A percentile compares a stretch with the other conserved stretches of the same genome.
Evolutionary conservation across 228 moss, liverwort and hornwort species (phyloP).

Genomic region (Sphagnum fallax): DNA sequence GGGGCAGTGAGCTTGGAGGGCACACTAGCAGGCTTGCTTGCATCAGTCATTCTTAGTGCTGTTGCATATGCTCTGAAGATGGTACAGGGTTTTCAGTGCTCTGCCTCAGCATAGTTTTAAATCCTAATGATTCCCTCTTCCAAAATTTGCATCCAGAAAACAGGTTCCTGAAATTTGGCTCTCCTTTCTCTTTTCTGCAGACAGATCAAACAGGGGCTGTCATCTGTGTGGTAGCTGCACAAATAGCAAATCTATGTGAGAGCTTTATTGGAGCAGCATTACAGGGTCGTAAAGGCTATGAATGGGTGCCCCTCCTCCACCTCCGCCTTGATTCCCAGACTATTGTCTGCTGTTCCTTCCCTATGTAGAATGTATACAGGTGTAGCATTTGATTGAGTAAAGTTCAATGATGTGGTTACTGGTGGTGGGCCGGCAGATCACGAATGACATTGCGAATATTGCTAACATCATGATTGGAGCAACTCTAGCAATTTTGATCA

Average conservation of each 20-base stretch:
- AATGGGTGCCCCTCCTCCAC: slow-evolving; percentile 55
- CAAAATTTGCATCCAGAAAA: neutral
- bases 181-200: slow-evolving; percentile 28
- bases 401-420: too few species aligned
- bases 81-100: slow-evolving; percentile 9
- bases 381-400: too few species aligned
- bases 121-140: neutral
- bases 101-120: neutral
- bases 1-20: slow-evolving; percentile 55
- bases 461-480: slow-evolving; percentile 75
- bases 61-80: slow-evolving; percentile 25
- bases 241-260: slow-evolving; percentile 83
- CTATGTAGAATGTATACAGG: too few species aligned
- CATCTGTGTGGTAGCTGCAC: slow-evolving; percentile 76
- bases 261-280: slow-evolving; percentile 87
- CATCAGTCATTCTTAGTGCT: slow-evolving; percentile 35
- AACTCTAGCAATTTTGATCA: slow-evolving; percentile 45
- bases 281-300: slow-evolving; percentile 76
- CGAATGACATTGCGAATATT: slow-evolving; percentile 79
- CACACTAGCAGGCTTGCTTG: slow-evolving; percentile 36
- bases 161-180: neutral
- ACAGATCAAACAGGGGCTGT: slow-evolving; percentile 59
- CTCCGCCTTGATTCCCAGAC: too few species aligned
- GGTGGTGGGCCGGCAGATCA: slow-evolving; percentile 35
- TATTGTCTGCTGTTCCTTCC: too few species aligned